phyloP scores from a whole-genome alignment of 352 stramenopile species.

The Globisporangium spinosum region DNA sequence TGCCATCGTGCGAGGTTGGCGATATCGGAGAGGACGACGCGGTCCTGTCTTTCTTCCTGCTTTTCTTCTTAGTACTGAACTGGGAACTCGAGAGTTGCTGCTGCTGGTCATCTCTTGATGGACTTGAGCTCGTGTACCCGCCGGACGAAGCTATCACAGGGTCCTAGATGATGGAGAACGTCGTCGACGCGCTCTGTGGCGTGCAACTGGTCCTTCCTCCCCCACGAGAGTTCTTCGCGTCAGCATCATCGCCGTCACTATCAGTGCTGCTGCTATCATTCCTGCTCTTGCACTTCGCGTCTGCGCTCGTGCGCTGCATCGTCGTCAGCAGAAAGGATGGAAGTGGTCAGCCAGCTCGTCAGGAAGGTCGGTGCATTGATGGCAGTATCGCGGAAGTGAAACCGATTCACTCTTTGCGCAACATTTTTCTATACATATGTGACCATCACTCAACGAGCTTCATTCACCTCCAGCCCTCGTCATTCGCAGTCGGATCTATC shows the following conservation, averaged over 20 bases:
- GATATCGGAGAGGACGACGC: neutral
- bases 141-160: conserved; percentile 33
- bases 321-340: neutral
- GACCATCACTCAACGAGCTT: neutral
- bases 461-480: too few relatives aligned
- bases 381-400: neutral
- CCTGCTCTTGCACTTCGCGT: neutral
- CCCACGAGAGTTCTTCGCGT: neutral
- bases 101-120: conserved; percentile 9
- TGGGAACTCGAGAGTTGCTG: neutral
- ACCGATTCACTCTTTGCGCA: neutral
- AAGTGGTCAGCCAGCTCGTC: neutral
- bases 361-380: neutral
- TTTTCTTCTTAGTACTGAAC: conserved; percentile 4
- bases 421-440: neutral
- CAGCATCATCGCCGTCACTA: neutral
- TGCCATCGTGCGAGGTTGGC: neutral
- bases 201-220: neutral
- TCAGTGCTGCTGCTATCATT: neutral
- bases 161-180: conserved; percentile 74
- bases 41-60: conserved; percentile 7
- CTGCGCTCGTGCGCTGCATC: neutral
- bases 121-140: conserved; percentile 1
- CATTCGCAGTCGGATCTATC: too few relatives aligned
- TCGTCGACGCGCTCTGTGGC: conserved; percentile 20